phyloP scores from a whole-genome alignment of 768 basidiomycete genomes.

The Xerocomus potaroensis region DNA sequence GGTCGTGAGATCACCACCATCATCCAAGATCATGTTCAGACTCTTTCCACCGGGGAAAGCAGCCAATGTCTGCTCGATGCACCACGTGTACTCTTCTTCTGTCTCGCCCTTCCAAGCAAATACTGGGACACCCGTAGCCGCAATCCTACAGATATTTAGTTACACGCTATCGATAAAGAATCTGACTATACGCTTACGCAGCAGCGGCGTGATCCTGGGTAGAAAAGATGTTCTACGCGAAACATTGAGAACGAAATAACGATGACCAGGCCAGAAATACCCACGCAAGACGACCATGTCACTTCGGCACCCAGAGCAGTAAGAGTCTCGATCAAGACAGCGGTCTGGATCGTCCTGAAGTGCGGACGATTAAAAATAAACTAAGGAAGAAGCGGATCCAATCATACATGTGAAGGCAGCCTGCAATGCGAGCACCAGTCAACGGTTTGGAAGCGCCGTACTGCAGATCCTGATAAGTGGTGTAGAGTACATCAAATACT shows the following conservation, averaged over 20 bases:
- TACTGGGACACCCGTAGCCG: constrained; percentile 97
- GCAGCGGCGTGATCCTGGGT: constrained; percentile 99
- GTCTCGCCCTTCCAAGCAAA: constrained; percentile 99
- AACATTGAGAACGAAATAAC: neutral
- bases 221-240: constrained; percentile 90
- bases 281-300: constrained; percentile 95
- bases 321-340: constrained; percentile 97
- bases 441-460: constrained; percentile 79
- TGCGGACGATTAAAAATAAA: constrained; percentile 2
- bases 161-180: neutral
- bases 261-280: constrained; percentile 26
- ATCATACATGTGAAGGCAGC: constrained; percentile 92
- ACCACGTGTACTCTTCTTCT: constrained; percentile 98
- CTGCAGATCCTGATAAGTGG: constrained; percentile 48
- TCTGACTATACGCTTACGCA: constrained; percentile 53
- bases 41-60: constrained; percentile 83
- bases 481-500: neutral
- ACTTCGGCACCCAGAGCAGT: constrained; percentile 95
- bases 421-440: constrained; percentile 92
- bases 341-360: constrained; percentile 94
- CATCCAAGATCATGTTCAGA: constrained; percentile 98
- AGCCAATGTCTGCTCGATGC: constrained; percentile 90
- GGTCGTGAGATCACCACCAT: constrained; percentile 94
- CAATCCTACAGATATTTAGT: constrained; percentile 54
- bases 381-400: neutral